Evolutionary conservation across 169 alveolate genomes (phyloP).

Genomic region (Cytauxzoon felis): DNA sequence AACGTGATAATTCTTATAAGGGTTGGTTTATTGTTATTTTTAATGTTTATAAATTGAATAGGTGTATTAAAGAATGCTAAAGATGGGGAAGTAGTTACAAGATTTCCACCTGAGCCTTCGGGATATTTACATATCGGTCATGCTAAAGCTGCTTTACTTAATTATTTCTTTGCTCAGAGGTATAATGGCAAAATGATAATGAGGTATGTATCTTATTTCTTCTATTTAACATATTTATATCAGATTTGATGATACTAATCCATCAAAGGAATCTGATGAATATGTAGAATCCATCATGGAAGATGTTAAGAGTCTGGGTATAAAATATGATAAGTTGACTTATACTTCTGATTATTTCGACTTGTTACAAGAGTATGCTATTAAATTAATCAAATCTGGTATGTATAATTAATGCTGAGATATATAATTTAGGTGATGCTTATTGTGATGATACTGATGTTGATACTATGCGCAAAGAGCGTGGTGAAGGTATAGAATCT

Average conservation of each 20-base stretch:
- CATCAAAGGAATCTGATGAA: conserved; percentile 92
- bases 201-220: conserved; percentile 35
- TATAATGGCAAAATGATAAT: conserved; percentile 93
- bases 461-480: conserved; percentile 93
- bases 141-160: conserved; percentile 96
- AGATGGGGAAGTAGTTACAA: conserved; percentile 95
- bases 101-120: conserved; percentile 99
- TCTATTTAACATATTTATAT: background rate
- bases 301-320: conserved; percentile 87
- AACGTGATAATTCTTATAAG: conserved; percentile 52
- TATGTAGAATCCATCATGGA: conserved; percentile 89
- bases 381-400: conserved; percentile 81
- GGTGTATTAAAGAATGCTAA: conserved; percentile 86
- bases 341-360: conserved; percentile 95
- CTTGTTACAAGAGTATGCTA: conserved; percentile 79
- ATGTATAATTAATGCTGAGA: background rate
- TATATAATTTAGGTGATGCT: conserved; percentile 76
- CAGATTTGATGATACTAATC: conserved; percentile 98
- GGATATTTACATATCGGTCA: conserved; percentile 99
- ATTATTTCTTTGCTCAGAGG: conserved; percentile 90
- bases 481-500: conserved; percentile 92
- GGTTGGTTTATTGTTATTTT: background rate
- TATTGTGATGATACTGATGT: conserved; percentile 96
- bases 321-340: conserved; percentile 84
- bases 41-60: background rate